Evolutionary conservation across 2,329 filamentous ascomycete genomes (phyloP), one percentile per base, ranked within the genome.

Genomic region (Botrytis fragariae): DNA sequence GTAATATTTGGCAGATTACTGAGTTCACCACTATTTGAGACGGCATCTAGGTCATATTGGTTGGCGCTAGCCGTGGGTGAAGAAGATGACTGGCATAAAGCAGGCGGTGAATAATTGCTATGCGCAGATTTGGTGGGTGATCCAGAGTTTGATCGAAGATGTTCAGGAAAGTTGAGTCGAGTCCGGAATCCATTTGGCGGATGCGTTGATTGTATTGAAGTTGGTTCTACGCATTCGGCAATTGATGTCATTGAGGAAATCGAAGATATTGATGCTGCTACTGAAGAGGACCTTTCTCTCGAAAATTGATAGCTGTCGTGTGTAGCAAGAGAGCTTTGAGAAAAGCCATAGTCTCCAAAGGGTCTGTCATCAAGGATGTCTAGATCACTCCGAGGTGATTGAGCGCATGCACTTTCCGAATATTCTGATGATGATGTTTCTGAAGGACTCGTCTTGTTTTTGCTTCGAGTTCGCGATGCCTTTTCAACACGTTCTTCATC

Each of bases 21-120:
- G 18, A 74, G 70, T 39, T 78, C 77, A n/a, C 74, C 77, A 62
- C 77, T 76, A 44, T 76, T 77, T 10, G 76, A 77, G 39, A 60
- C 63, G 25, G 42, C 73, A 57, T 80, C 77, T 14, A 79, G 67
- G 57, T 81, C 79, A 73, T 81, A 81, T 64, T 78, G 78, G 67
- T 79, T 74, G 63, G 75, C 63, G 61, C 77, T 79, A 12, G 78
- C 74, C 32, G 84, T 82, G 42, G 86, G 86, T 6, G 88, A 88
- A 37, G 88, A 90, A 22, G 87, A 87, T 35, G 88, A 88, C 74
- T 88, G 85, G n/a, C 88, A 89, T 44, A 90, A 85, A 74, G 87
- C 88, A 1, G 88, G 88, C 7, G 88, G 87, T 5, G 88, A 88
- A 80, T 85, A 87, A 73, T 86, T 84, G 80, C 87, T 79, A 42